Base-by-base conservation (phyloP, 2,329 filamentous ascomycete genomes). In the Claviceps monticola region DNA sequence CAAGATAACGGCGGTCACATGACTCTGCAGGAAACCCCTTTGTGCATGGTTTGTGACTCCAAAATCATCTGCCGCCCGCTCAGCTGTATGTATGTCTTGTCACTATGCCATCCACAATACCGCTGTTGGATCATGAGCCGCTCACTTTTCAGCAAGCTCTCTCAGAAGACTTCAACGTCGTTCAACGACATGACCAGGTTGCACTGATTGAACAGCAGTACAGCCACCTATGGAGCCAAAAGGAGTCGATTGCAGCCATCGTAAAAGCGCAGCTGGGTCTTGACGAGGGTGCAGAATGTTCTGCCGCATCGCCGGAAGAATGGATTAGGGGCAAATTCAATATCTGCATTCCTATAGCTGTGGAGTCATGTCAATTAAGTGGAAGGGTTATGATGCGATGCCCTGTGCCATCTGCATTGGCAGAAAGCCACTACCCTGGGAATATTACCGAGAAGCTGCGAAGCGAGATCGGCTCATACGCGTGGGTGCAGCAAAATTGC, bases 371-470 rank as follows among this genome's bases (percentile, higher is more conserved):
- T 54, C 45, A n/a, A 48, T 52, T 53, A 38, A 51, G 46, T 17
- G 48, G 55, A 50, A 63, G 59, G 42, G 46, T 67, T n/a, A 59
- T 63, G 5, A 54, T 65, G 23, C 57, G 62, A 38, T 60, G 61
- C 38, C 62, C 65, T 46, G 56, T 68, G 56, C 62, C 64, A 37
- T 62, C 63, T 50, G 66, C 65, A 48, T 57, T 70, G 17, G 70
- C 68, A 17, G 70, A 73, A 52, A 51, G 51, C 5, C 53, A 46
- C 14, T 59, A 64, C 50, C 67, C 68, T 13, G 71, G 69, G 13
- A 71, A 64, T 43, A 62, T 64, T 14, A 65, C 73, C 37, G 70
- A 74, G 59, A 74, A 74, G 60, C 17, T 73, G n/a, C 45, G 58
- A 23, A 54, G 51, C n/a, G 61, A 64, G 48, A 57, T 60, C 2